phyloP scores from a whole-genome alignment of 257 asterid genomes.

The Linaria vulgaris region DNA sequence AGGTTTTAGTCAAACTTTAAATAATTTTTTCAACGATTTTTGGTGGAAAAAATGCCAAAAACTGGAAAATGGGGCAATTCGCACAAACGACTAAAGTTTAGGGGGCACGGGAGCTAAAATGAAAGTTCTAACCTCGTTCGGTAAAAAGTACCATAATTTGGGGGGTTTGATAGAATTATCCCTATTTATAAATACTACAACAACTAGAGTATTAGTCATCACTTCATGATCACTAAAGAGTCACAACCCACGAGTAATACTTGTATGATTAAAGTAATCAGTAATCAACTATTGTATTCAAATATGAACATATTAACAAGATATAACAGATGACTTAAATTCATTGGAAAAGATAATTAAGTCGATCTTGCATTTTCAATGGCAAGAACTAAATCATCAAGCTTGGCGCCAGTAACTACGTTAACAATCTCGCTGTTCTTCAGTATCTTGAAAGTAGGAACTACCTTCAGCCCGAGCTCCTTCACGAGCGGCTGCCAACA shows the following conservation, averaged over 20 bases:
- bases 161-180: too few relatives aligned
- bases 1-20: too few relatives aligned
- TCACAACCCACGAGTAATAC: not conserved
- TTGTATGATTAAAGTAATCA: too few relatives aligned
- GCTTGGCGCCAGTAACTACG: conserved; percentile 89
- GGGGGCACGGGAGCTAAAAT: too few relatives aligned
- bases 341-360: conserved; percentile 20
- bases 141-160: too few relatives aligned
- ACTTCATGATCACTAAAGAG: not conserved
- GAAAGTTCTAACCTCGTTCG: too few relatives aligned
- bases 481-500: conserved; percentile 68
- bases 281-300: not conserved
- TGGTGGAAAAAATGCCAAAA: too few relatives aligned
- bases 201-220: too few relatives aligned
- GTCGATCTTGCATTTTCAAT: conserved; percentile 55
- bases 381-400: conserved; percentile 62
- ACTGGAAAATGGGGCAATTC: too few relatives aligned
- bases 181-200: too few relatives aligned
- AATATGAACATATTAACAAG: conserved; percentile 37
- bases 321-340: conserved; percentile 16
- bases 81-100: too few relatives aligned
- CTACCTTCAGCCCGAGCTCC: conserved; percentile 87
- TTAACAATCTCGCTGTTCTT: conserved; percentile 61
- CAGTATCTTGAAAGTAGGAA: conserved; percentile 89
- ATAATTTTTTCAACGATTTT: too few relatives aligned